Conservation (phyloP, 257 asterid species). For the Nicotiana noctiflora region DNA sequence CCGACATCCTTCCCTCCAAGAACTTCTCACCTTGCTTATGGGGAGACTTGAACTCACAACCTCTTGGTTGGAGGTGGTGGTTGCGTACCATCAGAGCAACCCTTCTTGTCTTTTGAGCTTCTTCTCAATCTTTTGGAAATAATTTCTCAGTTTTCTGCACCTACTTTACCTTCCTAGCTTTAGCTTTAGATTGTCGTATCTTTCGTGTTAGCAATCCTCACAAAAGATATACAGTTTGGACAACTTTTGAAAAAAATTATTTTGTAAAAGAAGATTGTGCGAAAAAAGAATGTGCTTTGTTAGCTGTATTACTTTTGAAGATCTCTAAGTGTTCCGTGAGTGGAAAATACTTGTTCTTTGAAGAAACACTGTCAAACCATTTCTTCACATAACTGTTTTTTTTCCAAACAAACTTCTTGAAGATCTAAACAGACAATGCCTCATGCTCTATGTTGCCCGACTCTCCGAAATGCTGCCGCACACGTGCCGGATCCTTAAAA, state of each 20-base stretch:
- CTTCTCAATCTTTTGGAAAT: background rate
- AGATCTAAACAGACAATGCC: background rate
- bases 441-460: too few species aligned
- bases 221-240: background rate
- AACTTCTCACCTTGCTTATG: too few species aligned
- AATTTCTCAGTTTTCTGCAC: background rate
- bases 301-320: background rate
- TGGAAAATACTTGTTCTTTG: background rate
- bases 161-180: constrained; percentile 1
- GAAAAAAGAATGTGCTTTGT: background rate
- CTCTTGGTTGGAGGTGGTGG: too few species aligned
- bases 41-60: too few species aligned
- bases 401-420: background rate
- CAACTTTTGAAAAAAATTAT: background rate
- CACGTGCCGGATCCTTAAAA: too few species aligned
- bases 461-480: too few species aligned
- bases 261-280: background rate
- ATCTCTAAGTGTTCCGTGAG: background rate
- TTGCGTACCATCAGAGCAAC: too few species aligned
- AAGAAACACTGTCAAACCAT: background rate
- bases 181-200: background rate
- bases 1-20: too few species aligned
- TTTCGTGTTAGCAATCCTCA: background rate
- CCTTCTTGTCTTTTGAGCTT: background rate
- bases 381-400: background rate